Base-by-base conservation (phyloP, 768 basidiomycete genomes). In the Mycena rosella region DNA sequence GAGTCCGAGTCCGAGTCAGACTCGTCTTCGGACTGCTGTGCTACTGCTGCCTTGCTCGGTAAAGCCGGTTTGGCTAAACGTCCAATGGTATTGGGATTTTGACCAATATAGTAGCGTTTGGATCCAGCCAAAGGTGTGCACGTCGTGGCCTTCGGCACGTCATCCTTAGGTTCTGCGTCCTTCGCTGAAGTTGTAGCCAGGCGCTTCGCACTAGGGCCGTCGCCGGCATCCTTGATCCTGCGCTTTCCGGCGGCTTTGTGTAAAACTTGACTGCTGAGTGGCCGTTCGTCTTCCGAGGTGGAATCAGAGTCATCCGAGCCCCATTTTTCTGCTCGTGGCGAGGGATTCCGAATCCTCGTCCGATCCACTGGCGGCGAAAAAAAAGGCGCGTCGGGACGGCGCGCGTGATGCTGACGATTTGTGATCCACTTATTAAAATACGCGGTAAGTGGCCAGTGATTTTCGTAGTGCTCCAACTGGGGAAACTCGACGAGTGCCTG, bases 371-470 rank as follows among this genome's bases (percentile, higher is more conserved):
- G 34, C 34, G 15, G 34, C n/a, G n/a, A 15, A 36, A 7, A 36
- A 36, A 36, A 15, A 36, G 7, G 34, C 7, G 15, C 34, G 8
- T 36, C 34, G 34, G 34, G 7, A 36, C 17, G 10, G 17, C 38
- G 34, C 59, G 8, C 13, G n/a, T 34, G 8, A 9, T 32, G 52
- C 26, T 1, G 2, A 32, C 17, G 20, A 18, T 59, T 52, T 2
- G 30, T 11, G n/a, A 48, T n/a, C 42, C 42, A 55, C 1, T 40
- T 29, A 15, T 59, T 60, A 29, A 32, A 66, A 44, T 60, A 66
- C 24, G 48, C 2, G 14, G 15, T 15, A 1, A 60, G 18, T 1
- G 65, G 65, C 65, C 65, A 66, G 5, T 59, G n/a, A 17, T 45
- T 34, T n/a, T 51, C n/a, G n/a, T 59, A 65, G 3, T 30, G 26